phyloP scores from a whole-genome alignment of 768 basidiomycete species.

The Crepidotus variabilis region DNA sequence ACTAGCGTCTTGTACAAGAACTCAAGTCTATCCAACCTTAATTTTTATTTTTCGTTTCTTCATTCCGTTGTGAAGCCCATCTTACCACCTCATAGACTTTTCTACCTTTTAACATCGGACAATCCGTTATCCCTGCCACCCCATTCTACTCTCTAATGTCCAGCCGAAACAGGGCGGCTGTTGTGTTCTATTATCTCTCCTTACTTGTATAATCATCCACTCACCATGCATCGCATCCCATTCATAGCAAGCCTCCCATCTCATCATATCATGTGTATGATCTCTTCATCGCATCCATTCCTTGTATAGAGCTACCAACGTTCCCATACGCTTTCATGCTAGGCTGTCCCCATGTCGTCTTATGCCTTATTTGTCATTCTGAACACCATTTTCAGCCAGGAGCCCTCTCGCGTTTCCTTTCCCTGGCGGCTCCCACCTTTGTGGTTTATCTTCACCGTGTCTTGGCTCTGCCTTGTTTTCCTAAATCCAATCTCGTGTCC shows the following conservation, averaged over 20 bases:
- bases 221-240: not conserved
- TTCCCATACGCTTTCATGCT: not conserved
- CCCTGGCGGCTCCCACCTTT: not conserved
- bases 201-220: not conserved
- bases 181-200: not conserved
- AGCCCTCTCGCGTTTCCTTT: not conserved
- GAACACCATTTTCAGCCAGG: not conserved
- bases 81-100: slow-evolving; percentile 2
- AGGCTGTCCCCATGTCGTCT: not conserved
- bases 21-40: slow-evolving; percentile 40
- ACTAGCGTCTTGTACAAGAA: slow-evolving; percentile 62
- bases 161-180: not conserved
- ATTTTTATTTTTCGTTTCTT: not conserved
- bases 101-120: not conserved
- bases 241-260: not conserved
- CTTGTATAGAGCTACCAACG: not conserved
- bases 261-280: not conserved
- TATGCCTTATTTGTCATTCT: not conserved
- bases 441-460: not conserved
- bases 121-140: slow-evolving; percentile 1
- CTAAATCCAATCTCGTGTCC: too few species aligned
- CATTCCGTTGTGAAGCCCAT: not conserved
- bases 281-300: not conserved
- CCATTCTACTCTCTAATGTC: not conserved
- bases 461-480: too few species aligned